Evolutionary conservation across 768 basidiomycete species (phyloP), one percentile per base, ranked within the genome.

Genomic region (Postia placenta): DNA sequence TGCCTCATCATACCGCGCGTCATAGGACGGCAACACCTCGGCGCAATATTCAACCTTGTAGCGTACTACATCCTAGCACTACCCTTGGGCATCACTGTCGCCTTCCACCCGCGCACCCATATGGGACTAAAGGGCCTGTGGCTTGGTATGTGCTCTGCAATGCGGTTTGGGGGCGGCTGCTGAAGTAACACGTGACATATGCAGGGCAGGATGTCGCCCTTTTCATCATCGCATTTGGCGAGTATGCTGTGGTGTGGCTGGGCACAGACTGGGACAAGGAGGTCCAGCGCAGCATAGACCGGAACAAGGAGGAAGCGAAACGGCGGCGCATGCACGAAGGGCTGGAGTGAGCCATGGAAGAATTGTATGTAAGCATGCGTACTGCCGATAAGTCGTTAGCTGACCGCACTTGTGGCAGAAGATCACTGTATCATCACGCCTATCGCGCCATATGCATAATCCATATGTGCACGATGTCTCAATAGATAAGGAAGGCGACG

Each of bases 131-230:
- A 68, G 38, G 78, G 78, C 3, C 66, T 80, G 14, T 80, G 78
- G 79, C 69, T 77, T 42, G 75, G 74, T 72, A 11, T 17, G 45
- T 48, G 1, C 12, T 7, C 14, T 36, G 12, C 17, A 19, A 6
- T 25, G 36, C 22, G 11, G 17, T 9, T 33, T 15, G 15, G 15
- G 70, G 17, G 3, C 7, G 38, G 9, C 20, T 45, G 22, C 27
- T 36, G 49, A 7, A 33, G 25, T 42, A 33, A 7, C 9, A 33
- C 30, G 9, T 7, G 9, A 7, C 30, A 7, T 33, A 7, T 33
- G 35, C 52, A 81, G 86, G 85, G 20, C 87, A 88, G 62, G 85
- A 86, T 25, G 69, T 87, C 20, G 87, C 80, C 0, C 67, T 90
- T 4, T 85, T 85, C 57, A 71, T 79, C 2, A 83, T 88, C n/a